These are phyloP conservation scores for Saraca asoca DNA, from an alignment of 331 rosid species.

Conservation along the genomic window DNA sequence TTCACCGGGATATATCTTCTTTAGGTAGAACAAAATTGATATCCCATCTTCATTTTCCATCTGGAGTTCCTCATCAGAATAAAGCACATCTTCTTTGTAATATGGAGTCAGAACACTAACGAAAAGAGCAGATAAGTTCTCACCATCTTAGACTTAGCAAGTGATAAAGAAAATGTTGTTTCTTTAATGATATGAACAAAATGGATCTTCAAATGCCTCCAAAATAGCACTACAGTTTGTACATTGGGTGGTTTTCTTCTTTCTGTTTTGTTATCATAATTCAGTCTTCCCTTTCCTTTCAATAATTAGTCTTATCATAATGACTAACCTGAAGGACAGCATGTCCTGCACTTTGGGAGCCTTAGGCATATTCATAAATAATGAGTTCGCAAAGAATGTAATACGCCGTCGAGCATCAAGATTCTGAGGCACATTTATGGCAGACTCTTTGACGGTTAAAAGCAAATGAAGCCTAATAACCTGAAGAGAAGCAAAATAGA, in stretches of 20 bases:
- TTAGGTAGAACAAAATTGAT: conserved; percentile 83
- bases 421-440: conserved; percentile 93
- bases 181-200: not conserved
- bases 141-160: conserved; percentile 21
- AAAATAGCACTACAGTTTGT: not conserved
- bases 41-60: conserved; percentile 94
- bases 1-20: conserved; percentile 91
- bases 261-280: conserved; percentile 1
- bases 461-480: conserved; percentile 87
- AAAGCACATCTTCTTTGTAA: conserved; percentile 84
- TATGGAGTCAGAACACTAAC: conserved; percentile 96
- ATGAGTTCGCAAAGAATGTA: conserved; percentile 95
- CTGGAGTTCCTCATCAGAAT: conserved; percentile 65
- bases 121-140: conserved; percentile 35
- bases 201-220: conserved; percentile 5
- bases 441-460: conserved; percentile 92
- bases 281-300: not conserved
- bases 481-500: conserved; percentile 44
- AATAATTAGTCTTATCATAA: conserved; percentile 20
- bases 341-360: conserved; percentile 90
- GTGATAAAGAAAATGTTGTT: conserved; percentile 14
- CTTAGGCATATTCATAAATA: conserved; percentile 90
- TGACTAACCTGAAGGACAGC: conserved; percentile 92
- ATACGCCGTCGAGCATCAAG: conserved; percentile 98
- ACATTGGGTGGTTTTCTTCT: not conserved